Percentiles rank a stretch among this genome's conserved stretches.
Evolutionary conservation across 2,329 filamentous ascomycete genomes (phyloP).

Genomic region (Scedosporium boydii): DNA sequence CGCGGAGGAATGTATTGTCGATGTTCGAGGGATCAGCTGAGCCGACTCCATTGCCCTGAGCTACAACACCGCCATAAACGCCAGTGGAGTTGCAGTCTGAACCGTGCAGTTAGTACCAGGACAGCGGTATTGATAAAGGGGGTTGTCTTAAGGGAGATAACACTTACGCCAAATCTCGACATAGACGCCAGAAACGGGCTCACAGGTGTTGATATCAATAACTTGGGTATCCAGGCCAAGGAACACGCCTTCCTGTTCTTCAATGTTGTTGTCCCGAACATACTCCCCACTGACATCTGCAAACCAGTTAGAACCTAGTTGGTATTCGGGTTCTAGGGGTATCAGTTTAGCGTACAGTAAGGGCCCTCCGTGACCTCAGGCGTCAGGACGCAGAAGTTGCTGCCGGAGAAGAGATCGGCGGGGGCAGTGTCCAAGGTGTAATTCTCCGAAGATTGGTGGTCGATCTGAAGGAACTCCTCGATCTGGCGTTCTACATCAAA

Average conservation of each 20-base stretch:
- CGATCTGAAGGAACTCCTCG: background rate
- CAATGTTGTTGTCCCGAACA: conserved; percentile 28
- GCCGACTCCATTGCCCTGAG: conserved; percentile 24
- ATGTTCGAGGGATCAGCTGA: conserved; percentile 17
- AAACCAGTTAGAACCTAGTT: background rate
- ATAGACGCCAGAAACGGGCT: conserved; percentile 26
- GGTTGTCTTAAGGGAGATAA: background rate
- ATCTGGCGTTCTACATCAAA: background rate
- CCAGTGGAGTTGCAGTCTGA: conserved; percentile 31
- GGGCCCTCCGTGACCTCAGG: conserved; percentile 43
- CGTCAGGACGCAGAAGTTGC: conserved; percentile 34
- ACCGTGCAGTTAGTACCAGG: background rate
- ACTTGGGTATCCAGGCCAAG: conserved; percentile 32
- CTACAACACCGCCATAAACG: conserved; percentile 31
- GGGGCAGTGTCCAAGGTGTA: conserved; percentile 20
- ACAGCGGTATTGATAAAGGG: background rate
- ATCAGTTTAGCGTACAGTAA: conserved; percentile 19
- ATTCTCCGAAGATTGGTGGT: conserved; percentile 18
- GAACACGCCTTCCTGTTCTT: conserved; percentile 29
- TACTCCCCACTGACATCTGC: conserved; percentile 24
- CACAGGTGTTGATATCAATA: conserved; percentile 31
- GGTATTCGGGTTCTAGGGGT: background rate
- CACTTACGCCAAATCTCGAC: conserved; percentile 29
- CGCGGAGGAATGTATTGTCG: conserved; percentile 28
- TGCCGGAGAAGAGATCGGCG: conserved; percentile 22